Base-by-base conservation (phyloP, 2,329 filamentous ascomycete genomes). In the Aspergillus sergii region DNA sequence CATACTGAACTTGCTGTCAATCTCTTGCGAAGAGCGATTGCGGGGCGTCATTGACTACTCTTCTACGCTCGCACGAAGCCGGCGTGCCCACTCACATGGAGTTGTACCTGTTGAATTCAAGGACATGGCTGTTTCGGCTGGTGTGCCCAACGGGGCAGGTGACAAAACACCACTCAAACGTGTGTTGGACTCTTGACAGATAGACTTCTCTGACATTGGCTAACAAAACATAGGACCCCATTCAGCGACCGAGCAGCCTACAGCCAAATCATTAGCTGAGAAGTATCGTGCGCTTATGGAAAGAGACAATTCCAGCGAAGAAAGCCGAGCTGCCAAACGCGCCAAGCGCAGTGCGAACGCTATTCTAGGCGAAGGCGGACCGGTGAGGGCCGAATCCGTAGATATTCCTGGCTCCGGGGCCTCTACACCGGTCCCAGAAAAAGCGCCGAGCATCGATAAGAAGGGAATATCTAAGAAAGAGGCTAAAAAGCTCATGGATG, bases 401-500 rank as follows among this genome's bases (percentile, higher is more conserved):
- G 86, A 86, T 19, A 83, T 87, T 12, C 85, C 85, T 2, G 89
- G 87, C 0, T 87, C 89, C 3, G 87, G 86, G 7, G 82, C 86
- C 1, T 83, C 86, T 11, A 79, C 79, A 2, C 79, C 80, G 10
- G 67, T 78, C 4, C 75, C 70, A 3, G 79, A 81, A n/a, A 72
- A 75, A 48, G 87, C 89, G 1, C 85, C 89, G 0, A 89, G 91
- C 59, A 75, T 82, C 1, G 84, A 87, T 43, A 81, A 81, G 68
- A 94, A 93, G 76, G 84, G 88, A 4, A 84, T 92, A 58, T 91
- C 90, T 5, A 97, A 97, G 83, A 97, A 97, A 80, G 93, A 97
- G 76, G 84, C 90, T 74, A 92, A 90, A 77, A 91, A 89, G 67
- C 85, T 90, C 68, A 86, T 88, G n/a, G 89, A 92, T 64, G 82